Conservation (phyloP, 1,139 yeast species). For the Hansenula sp. region DNA sequence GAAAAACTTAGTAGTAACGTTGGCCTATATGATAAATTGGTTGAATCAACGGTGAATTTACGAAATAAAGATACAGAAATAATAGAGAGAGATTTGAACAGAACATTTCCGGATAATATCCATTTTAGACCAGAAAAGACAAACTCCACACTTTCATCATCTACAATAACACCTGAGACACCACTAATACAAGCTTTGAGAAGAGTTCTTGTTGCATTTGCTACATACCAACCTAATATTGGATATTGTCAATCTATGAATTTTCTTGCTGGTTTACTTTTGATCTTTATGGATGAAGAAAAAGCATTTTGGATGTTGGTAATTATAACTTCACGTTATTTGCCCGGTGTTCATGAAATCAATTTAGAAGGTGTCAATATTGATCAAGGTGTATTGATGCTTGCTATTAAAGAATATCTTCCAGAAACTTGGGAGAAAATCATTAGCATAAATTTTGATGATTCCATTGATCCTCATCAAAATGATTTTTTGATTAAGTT, state of each 20-base stretch:
- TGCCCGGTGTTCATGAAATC: constrained; percentile 90
- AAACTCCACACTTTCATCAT: constrained; percentile 11
- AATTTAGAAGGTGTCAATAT: constrained; percentile 91
- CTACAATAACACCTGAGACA: constrained; percentile 38
- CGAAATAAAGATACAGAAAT: constrained; percentile 79
- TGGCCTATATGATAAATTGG: constrained; percentile 70
- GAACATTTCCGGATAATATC: constrained; percentile 92
- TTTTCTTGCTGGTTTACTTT: constrained; percentile 79
- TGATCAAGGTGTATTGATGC: constrained; percentile 91
- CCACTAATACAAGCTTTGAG: constrained; percentile 68
- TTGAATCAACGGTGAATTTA: constrained; percentile 44
- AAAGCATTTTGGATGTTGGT: constrained; percentile 94
- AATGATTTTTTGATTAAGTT: constrained; percentile 64
- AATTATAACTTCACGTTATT: constrained; percentile 74
- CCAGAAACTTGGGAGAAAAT: constrained; percentile 74
- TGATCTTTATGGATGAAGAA: constrained; percentile 85
- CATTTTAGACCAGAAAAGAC: constrained; percentile 49
- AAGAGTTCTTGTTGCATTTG: constrained; percentile 78
- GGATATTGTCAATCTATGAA: constrained; percentile 96
- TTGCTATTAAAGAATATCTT: constrained; percentile 76
- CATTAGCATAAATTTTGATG: constrained; percentile 27
- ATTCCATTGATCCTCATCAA: constrained; percentile 9
- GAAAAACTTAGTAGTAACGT: constrained; percentile 64
- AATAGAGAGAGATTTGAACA: constrained; percentile 84
- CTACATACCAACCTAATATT: constrained; percentile 81